These are phyloP conservation scores for Magnolia kwangsiensis DNA, from an alignment of 164 flowering plant species.

Conservation along the genomic window DNA sequence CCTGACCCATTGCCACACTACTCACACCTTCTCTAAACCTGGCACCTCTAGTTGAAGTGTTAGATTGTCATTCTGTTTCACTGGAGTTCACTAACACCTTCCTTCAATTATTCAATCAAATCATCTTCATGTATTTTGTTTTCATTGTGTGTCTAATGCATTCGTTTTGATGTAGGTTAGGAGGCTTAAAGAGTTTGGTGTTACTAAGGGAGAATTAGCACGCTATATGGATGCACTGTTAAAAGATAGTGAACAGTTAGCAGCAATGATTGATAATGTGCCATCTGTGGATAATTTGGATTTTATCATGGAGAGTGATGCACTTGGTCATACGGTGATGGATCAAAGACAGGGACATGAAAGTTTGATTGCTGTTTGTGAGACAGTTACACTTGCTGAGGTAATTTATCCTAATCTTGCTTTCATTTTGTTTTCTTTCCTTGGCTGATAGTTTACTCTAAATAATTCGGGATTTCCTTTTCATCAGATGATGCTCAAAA, in stretches of 20 bases:
- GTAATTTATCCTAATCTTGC: constrained; percentile 33
- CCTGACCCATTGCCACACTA: no score
- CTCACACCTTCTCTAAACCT: no score
- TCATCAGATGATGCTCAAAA: not conserved
- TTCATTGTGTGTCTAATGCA: not conserved
- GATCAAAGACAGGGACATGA: constrained; percentile 97
- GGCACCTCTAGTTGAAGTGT: not conserved
- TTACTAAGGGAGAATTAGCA: constrained; percentile 92
- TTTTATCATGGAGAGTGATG: constrained; percentile 97
- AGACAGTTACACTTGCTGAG: constrained; percentile 92
- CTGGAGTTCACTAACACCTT: not conserved
- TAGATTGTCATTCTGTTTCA: not conserved
- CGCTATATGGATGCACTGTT: constrained; percentile 93
- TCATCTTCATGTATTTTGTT: constrained; percentile 5
- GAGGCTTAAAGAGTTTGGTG: constrained; percentile 97
- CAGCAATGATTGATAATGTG: constrained; percentile 97
- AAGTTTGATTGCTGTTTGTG: constrained; percentile 82
- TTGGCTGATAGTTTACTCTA: not conserved
- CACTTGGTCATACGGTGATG: constrained; percentile 96
- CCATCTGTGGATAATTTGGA: constrained; percentile 96
- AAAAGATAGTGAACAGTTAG: constrained; percentile 98
- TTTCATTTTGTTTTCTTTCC: not conserved
- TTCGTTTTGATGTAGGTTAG: constrained; percentile 56
- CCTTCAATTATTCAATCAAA: not conserved
- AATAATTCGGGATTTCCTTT: not conserved